Evolutionary conservation across 148 eudicot genomes (phyloP).

Genomic region (Bassia scoparia): DNA sequence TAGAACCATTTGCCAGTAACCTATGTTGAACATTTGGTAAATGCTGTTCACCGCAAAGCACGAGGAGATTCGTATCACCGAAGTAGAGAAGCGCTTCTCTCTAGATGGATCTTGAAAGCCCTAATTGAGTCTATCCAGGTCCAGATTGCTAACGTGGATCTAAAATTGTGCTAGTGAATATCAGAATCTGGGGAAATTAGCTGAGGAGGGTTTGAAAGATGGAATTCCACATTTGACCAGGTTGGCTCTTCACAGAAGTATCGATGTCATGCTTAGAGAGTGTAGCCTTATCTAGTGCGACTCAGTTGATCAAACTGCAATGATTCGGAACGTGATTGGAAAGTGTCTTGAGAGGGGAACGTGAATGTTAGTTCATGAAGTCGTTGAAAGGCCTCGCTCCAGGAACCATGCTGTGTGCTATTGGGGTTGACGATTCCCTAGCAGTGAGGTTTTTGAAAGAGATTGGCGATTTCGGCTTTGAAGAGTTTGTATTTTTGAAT

Average conservation of each 20-base stretch:
- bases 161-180: constrained; percentile 76
- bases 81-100: constrained; percentile 65
- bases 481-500: constrained; percentile 84
- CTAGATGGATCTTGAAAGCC: constrained; percentile 87
- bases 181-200: constrained; percentile 78
- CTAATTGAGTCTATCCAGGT: constrained; percentile 75
- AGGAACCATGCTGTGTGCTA: constrained; percentile 81
- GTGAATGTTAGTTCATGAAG: constrained; percentile 95
- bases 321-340: constrained; percentile 89
- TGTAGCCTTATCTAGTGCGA: constrained; percentile 71
- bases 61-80: constrained; percentile 67
- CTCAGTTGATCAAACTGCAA: constrained; percentile 87
- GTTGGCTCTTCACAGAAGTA: constrained; percentile 88
- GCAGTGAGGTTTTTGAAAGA: constrained; percentile 55
- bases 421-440: constrained; percentile 89
- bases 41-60: constrained; percentile 92
- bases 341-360: constrained; percentile 68
- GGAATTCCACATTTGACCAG: constrained; percentile 79
- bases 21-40: constrained; percentile 80
- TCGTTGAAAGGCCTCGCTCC: constrained; percentile 83
- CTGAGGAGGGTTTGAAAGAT: constrained; percentile 81
- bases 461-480: constrained; percentile 87
- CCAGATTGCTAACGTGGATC: constrained; percentile 78
- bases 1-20: constrained; percentile 80
- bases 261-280: constrained; percentile 88